Conservation (phyloP, 179 eudicot species). For the Gypsophila paniculata region DNA sequence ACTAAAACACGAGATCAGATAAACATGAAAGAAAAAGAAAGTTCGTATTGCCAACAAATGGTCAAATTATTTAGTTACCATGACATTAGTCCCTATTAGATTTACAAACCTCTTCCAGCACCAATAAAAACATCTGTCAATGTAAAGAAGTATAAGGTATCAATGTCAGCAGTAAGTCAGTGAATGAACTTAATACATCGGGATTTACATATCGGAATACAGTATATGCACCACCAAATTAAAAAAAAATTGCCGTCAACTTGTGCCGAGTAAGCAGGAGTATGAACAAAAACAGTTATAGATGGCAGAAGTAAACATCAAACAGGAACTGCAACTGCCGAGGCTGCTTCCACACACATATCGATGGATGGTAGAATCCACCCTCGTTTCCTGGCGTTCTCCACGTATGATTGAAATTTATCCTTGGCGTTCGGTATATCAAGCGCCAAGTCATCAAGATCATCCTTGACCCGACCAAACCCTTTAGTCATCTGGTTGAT, state of each 20-base stretch:
- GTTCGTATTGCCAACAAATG: too few species aligned
- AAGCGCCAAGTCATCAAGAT: slow-evolving; percentile 87
- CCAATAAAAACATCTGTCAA: slow-evolving; percentile 1
- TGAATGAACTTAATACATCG: slow-evolving; percentile 28
- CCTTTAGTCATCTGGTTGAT: slow-evolving; percentile 93
- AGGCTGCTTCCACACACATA: slow-evolving; percentile 9
- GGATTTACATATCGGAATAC: not conserved
- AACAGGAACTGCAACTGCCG: slow-evolving; percentile 19
- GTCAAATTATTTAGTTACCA: too few species aligned
- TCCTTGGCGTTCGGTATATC: slow-evolving; percentile 83
- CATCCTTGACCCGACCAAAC: slow-evolving; percentile 69
- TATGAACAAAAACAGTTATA: slow-evolving; percentile 11
- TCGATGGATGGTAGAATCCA: slow-evolving; percentile 67
- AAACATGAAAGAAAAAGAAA: too few species aligned
- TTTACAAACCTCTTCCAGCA: slow-evolving; percentile 22
- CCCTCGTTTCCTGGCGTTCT: slow-evolving; percentile 51
- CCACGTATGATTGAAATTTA: slow-evolving; percentile 52
- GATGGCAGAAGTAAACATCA: slow-evolving; percentile 16
- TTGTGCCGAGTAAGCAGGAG: not conserved
- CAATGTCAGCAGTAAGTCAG: slow-evolving; percentile 21
- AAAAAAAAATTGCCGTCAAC: slow-evolving; percentile 14
- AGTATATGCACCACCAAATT: slow-evolving; percentile 11
- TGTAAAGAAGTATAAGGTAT: slow-evolving; percentile 1
- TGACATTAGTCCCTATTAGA: not conserved
- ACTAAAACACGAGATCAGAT: too few species aligned